Evolutionary conservation across 768 basidiomycete species (phyloP).

Genomic region (Vishniacozyma victoriae): DNA sequence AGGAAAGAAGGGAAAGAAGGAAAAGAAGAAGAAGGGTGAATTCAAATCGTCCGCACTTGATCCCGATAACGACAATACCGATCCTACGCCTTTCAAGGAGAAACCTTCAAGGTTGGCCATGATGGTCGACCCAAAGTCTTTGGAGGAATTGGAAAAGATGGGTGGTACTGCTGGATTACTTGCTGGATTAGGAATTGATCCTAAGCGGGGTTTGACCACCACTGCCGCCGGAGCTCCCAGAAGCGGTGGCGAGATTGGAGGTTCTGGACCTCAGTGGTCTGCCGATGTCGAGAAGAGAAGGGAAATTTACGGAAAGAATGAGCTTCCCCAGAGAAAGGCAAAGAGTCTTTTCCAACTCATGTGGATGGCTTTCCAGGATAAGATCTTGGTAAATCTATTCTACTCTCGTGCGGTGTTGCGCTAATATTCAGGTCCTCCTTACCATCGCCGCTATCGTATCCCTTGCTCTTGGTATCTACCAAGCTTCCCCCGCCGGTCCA

Average conservation of each 20-base stretch:
- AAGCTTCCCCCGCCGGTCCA: conserved; percentile 55
- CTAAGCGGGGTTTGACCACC: conserved; percentile 45
- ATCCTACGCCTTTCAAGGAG: conserved; percentile 67
- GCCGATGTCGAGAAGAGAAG: conserved; percentile 60
- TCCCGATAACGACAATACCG: conserved; percentile 48
- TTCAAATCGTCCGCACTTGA: conserved; percentile 31
- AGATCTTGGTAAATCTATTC: conserved; percentile 65
- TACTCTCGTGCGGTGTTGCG: neutral
- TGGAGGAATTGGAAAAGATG: conserved; percentile 60
- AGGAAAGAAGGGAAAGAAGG: conserved; percentile 6
- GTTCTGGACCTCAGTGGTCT: conserved; percentile 39
- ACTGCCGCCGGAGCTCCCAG: conserved; percentile 7
- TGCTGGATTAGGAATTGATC: conserved; percentile 65
- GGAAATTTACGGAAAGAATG: conserved; percentile 68
- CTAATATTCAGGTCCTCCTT: conserved; percentile 62
- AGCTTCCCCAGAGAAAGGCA: conserved; percentile 62
- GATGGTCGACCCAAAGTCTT: conserved; percentile 81
- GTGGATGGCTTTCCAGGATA: conserved; percentile 83
- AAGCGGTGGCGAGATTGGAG: conserved; percentile 5
- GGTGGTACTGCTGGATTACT: conserved; percentile 69
- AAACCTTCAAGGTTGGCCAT: conserved; percentile 71
- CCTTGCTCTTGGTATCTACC: conserved; percentile 86
- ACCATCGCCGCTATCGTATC: conserved; percentile 90
- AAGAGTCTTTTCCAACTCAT: conserved; percentile 70
- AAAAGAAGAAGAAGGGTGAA: conserved; percentile 11